Evolutionary conservation across 441 rosid species (phyloP), one percentile per base, ranked within the genome.

Genomic region (Jatropha multifida): DNA sequence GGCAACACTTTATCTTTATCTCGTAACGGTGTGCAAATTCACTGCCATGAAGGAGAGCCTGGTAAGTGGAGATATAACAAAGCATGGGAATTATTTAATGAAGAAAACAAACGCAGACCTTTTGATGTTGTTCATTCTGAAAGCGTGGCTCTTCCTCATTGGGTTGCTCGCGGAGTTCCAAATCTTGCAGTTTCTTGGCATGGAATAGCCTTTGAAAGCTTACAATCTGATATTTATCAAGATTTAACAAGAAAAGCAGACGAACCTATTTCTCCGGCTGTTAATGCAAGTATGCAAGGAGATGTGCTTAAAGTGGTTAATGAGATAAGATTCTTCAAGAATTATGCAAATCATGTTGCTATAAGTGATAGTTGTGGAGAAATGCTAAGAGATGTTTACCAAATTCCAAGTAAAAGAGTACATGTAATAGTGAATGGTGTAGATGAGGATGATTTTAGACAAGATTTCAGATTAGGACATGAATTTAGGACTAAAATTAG

Each of bases 341-440:
- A 81, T 54, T 95, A 95, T 13, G 87, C 88, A 10, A 94, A 93
- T 38, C 98, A 95, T 32, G 87, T 95, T 0, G 99, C 98, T 0
- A 93, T 91, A 66, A 95, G 99, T 23, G 92, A 93, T 79, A 91
- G 98, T 44, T 93, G 98, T 14, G 99, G 99, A 0, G 99, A 95
- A 78, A 95, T 95, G 89, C 77, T 95, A 15, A 81, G 98, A 69
- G 97, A 93, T 48, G 88, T 93, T 27, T 95, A 95, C 78, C 99
- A 95, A 78, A 93, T 95, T 41, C 98, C 98, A 0, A 81, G 72
- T 11, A 83, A 74, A 80, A 88, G 98, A 40, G 99, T 95, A 69
- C 99, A 95, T 40, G 99, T 93, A 15, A 93, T 95, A 62, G 85
- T 92, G 44, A 95, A 91, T 26, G 99, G 99, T 2, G 96, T 95